Base-by-base conservation (phyloP, 805 yeast species). In the Myxozyma melibiosi region DNA sequence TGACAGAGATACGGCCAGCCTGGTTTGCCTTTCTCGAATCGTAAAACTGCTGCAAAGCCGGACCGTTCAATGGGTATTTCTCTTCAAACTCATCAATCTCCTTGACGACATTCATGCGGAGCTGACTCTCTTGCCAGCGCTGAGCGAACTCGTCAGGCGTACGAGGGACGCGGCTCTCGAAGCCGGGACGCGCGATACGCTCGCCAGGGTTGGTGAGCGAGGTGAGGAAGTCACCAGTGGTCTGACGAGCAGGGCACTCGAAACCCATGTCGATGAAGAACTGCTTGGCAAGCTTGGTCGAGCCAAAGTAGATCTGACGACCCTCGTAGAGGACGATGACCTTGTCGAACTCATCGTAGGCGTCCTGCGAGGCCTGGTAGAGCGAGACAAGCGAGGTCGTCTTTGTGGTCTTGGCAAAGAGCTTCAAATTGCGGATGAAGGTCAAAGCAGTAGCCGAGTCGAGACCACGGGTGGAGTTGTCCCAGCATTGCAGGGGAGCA, bases 381-480 rank as follows among this genome's bases (percentile, higher is more conserved):
- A 85, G 82, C 35, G 88, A 84, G 57, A 85, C 79, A 53, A 84
- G 71, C 9, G 86, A 81, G 53, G 86, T 76, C n/a, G 77, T 74
- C 13, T 77, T 75, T 42, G 75, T 66, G 33, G 83, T 71, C 14
- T 59, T 66, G n/a, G 86, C 83, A 2, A 83, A 76, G 1, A 82
- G 74, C 68, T 80, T 82, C 64, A 84, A 74, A 24, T 84, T 83
- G 63, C 79, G 74, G 57, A 81, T 76, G 65, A 84, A 84, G 67
- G 83, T 86, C 66, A 82, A 74, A 31, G 88, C 88, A 46, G 87
- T 83, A 27, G 88, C 86, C 7, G 88, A 75, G 73, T 84, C 88
- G 65, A 84, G 78, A 69, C 88, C 88, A 75, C 88, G 80, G 22
- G 88, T 84, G 13, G 86, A 80, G 67, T 84, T 84, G 76, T 84